These are phyloP conservation scores for Stephanodiscus triporus DNA, from an alignment of 108 stramenopile species.

Conservation along the genomic window DNA sequence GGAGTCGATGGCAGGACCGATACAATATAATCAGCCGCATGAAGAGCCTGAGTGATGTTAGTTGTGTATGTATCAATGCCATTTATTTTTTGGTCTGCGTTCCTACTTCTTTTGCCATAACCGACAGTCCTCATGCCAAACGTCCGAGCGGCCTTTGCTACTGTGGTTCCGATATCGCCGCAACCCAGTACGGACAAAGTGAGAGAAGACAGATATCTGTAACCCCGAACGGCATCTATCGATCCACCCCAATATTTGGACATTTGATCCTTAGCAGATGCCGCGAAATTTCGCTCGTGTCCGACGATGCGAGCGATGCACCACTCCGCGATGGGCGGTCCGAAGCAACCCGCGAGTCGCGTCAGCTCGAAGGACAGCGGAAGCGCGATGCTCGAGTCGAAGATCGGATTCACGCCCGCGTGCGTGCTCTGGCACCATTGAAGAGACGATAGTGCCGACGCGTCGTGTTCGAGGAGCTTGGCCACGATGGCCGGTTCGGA, in stretches of 20 bases:
- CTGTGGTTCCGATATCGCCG: conserved; percentile 62
- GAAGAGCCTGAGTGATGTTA: too few species aligned
- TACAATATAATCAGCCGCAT: too few species aligned
- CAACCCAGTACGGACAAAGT: conserved; percentile 55
- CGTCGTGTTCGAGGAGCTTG: conserved; percentile 31
- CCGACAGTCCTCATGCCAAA: conserved; percentile 57
- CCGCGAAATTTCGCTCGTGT: conserved; percentile 55
- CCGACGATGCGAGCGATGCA: conserved; percentile 57
- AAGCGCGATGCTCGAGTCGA: conserved; percentile 15
- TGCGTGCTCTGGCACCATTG: conserved; percentile 62
- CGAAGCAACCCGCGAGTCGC: conserved; percentile 59
- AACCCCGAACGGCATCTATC: conserved; percentile 16
- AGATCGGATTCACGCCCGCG: conserved; percentile 54
- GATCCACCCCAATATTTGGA: conserved; percentile 52
- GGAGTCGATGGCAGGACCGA: too few species aligned
- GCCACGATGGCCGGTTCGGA: conserved; percentile 56
- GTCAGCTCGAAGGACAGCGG: conserved; percentile 45
- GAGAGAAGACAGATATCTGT: conserved; percentile 54
- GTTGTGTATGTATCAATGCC: too few species aligned
- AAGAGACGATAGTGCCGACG: conserved; percentile 15
- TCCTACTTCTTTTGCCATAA: conserved; percentile 29
- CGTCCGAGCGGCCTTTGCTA: conserved; percentile 42
- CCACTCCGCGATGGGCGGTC: conserved; percentile 65
- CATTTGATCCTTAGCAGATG: conserved; percentile 39
- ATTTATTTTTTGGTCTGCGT: not conserved